Conservation (phyloP, 139 green algal genomes). For the Chlamydomonas sp. region DNA sequence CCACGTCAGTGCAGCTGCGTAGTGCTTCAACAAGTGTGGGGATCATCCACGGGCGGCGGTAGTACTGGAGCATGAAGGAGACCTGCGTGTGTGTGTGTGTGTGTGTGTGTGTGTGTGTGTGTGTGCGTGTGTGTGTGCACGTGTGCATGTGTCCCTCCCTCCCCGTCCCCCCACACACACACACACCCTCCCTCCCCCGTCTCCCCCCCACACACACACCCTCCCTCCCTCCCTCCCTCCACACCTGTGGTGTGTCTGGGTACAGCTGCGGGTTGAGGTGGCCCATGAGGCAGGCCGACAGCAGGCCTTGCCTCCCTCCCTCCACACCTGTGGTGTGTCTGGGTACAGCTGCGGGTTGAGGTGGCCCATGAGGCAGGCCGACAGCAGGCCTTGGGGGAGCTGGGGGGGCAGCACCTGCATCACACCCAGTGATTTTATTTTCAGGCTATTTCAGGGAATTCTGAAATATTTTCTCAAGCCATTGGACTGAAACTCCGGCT, state of each 20-base stretch:
- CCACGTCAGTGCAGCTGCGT: background rate
- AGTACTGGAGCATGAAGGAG: conserved; percentile 29
- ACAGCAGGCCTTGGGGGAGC: too few species aligned
- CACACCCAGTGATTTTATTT: too few species aligned
- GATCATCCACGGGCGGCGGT: conserved; percentile 27
- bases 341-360: conserved; percentile 13
- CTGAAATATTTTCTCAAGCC: too few species aligned
- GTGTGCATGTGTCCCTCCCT: background rate
- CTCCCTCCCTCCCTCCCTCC: background rate
- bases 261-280: background rate
- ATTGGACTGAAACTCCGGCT: too few species aligned
- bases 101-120: background rate
- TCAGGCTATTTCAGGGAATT: too few species aligned
- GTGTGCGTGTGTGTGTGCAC: background rate
- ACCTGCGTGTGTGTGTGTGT: background rate
- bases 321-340: conserved; percentile 2
- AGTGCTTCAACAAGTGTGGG: background rate
- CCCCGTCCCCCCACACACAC: background rate
- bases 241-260: background rate
- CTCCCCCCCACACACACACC: background rate
- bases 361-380: conserved; percentile 8
- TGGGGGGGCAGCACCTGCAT: too few species aligned
- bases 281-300: background rate
- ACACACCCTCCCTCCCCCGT: background rate
- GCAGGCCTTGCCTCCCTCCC: too few species aligned